These are phyloP conservation scores for Oropetium thomaeum DNA, from an alignment of 176 grass and related monocot genomes.

Conservation along the genomic window DNA sequence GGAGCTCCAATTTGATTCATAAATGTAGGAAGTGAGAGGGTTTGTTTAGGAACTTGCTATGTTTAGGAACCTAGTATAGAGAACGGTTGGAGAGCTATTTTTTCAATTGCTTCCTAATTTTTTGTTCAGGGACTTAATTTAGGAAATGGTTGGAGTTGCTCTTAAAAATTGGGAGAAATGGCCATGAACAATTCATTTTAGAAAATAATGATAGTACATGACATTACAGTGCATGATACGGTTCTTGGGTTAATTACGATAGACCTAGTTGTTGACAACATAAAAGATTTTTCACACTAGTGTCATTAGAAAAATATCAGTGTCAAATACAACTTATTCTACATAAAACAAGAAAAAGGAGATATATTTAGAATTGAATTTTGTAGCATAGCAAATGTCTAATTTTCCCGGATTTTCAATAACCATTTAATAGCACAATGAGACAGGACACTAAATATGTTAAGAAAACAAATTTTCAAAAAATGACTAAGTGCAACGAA, in stretches of 20 bases:
- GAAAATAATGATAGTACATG: background rate
- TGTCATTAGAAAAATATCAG: background rate
- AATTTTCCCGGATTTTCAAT: background rate
- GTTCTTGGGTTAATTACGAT: background rate
- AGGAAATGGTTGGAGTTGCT: no score
- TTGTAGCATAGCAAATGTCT: background rate
- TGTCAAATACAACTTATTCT: background rate
- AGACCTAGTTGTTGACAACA: no score
- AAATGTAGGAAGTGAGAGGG: no score
- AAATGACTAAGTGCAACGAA: constrained; percentile 20
- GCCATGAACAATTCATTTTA: background rate
- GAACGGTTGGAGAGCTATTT: no score
- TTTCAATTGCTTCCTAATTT: no score
- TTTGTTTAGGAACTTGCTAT: no score
- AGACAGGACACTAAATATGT: background rate
- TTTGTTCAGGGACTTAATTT: no score
- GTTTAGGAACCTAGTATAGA: no score
- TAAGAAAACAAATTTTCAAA: background rate
- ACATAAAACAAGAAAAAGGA: background rate
- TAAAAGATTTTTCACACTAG: background rate
- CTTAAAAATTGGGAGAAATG: background rate
- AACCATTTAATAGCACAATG: background rate
- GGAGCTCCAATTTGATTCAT: no score
- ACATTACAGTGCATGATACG: background rate
- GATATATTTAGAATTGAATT: background rate